These are phyloP conservation scores for Pleurotus salmoneostramineus DNA, from an alignment of 768 basidiomycete species.

Conservation along the genomic window DNA sequence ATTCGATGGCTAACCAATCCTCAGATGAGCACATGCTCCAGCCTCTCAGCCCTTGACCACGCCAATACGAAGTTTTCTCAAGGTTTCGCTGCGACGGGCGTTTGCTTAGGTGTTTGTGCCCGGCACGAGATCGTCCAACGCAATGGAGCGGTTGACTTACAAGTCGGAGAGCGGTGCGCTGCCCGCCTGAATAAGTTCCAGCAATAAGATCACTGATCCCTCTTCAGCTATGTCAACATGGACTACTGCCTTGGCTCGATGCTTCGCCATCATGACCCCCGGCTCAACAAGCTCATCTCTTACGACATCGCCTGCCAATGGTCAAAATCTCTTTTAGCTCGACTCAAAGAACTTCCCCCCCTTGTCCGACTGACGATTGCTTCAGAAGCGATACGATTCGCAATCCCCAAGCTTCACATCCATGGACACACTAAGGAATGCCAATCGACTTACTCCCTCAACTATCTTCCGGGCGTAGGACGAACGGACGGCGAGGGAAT, in stretches of 20 bases:
- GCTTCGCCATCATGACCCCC: not conserved
- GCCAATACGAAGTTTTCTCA: not conserved
- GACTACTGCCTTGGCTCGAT: conserved; percentile 8
- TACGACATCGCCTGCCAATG: conserved; percentile 22
- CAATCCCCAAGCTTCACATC: conserved; percentile 35
- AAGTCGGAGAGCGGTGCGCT: conserved; percentile 8
- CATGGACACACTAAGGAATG: conserved; percentile 25
- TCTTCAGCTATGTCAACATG: conserved; percentile 10
- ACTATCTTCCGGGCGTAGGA: conserved; percentile 21
- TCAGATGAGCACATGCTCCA: not conserved
- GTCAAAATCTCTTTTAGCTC: conserved; percentile 2
- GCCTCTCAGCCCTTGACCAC: not conserved
- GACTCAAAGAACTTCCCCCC: conserved; percentile 7
- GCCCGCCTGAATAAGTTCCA: no score
- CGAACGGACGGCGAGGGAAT: conserved; percentile 26
- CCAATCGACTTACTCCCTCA: conserved; percentile 24
- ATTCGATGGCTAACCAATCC: not conserved
- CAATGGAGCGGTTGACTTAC: conserved; percentile 3
- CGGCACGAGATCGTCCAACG: conserved; percentile 6
- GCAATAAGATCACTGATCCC: no score
- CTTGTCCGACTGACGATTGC: not conserved
- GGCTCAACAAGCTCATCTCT: not conserved
- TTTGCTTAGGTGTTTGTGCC: conserved; percentile 8
- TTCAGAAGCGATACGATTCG: conserved; percentile 7
- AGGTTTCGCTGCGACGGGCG: conserved; percentile 1